Percentiles rank a stretch among this genome's conserved stretches.
Conservation (phyloP, 306 rosid species). For the Vigna mungo region DNA sequence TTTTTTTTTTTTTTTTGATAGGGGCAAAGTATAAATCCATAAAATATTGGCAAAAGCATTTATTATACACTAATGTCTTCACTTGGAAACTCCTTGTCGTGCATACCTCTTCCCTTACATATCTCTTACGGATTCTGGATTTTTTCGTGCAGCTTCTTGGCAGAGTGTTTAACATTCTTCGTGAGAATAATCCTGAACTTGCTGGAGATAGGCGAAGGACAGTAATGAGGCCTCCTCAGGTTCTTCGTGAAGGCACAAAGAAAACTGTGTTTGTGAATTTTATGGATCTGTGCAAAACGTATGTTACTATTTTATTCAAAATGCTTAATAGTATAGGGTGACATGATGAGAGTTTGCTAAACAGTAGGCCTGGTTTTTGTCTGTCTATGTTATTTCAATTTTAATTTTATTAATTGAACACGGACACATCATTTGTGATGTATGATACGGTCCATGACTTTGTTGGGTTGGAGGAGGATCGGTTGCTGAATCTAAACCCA, state of each 20-base stretch:
- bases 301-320: slow-evolving; percentile 34
- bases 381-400: not conserved
- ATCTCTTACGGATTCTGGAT: not conserved
- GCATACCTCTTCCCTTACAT: not conserved
- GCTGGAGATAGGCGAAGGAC: slow-evolving; percentile 92
- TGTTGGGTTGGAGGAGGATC: not conserved
- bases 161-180: slow-evolving; percentile 88
- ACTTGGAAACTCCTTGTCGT: not conserved
- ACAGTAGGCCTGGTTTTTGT: not conserved
- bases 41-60: not conserved
- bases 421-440: not conserved
- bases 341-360: not conserved
- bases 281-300: slow-evolving; percentile 96
- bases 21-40: not conserved
- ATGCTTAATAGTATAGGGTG: not conserved
- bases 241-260: slow-evolving; percentile 98
- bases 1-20: not conserved
- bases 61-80: not conserved
- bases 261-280: slow-evolving; percentile 96
- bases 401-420: not conserved
- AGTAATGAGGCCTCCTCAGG: slow-evolving; percentile 99
- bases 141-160: slow-evolving; percentile 79
- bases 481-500: not conserved
- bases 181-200: slow-evolving; percentile 95
- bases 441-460: not conserved